Conservation (phyloP, 768 basidiomycete genomes). For the Boletus patriciae region DNA sequence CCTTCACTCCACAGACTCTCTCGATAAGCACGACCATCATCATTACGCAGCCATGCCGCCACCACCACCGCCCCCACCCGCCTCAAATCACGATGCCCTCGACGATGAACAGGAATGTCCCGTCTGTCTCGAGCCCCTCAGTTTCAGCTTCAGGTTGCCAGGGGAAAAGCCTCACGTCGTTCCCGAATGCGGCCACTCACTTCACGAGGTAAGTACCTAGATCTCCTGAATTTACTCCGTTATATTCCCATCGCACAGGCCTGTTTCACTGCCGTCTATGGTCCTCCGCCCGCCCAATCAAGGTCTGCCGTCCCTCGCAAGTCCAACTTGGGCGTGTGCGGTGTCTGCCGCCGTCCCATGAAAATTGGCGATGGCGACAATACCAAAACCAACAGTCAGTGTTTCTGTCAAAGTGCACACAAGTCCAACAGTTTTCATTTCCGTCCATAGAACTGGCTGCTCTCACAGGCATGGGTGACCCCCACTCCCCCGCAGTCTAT, state of each 20-base stretch:
- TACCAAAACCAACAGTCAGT: conserved; percentile 83
- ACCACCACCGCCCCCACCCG: conserved; percentile 70
- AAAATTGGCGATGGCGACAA: conserved; percentile 87
- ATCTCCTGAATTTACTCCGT: background rate
- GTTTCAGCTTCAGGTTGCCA: conserved; percentile 87
- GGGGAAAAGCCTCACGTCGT: conserved; percentile 98
- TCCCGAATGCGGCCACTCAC: conserved; percentile 94
- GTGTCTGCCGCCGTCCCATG: conserved; percentile 96
- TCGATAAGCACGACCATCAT: conserved; percentile 43
- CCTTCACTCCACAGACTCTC: conserved; percentile 45
- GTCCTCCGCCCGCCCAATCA: conserved; percentile 67
- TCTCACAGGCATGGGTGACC: conserved; percentile 84
- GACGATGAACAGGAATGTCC: conserved; percentile 93
- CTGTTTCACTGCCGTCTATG: conserved; percentile 96
- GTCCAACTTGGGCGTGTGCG: conserved; percentile 90
- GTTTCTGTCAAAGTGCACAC: background rate
- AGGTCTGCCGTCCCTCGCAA: conserved; percentile 60
- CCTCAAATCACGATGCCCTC: conserved; percentile 57
- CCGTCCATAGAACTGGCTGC: conserved; percentile 77
- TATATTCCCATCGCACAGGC: conserved; percentile 51
- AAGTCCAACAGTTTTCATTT: conserved; percentile 5
- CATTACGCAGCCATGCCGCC: conserved; percentile 65
- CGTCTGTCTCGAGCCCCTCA: conserved; percentile 93
- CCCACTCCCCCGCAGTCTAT: conserved; percentile 52
- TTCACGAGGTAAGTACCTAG: conserved; percentile 72